A percentile compares a stretch with the other conserved stretches of the same genome.
Evolutionary conservation across 2,329 filamentous ascomycete species (phyloP).

Genomic region (Phoma herbarum): DNA sequence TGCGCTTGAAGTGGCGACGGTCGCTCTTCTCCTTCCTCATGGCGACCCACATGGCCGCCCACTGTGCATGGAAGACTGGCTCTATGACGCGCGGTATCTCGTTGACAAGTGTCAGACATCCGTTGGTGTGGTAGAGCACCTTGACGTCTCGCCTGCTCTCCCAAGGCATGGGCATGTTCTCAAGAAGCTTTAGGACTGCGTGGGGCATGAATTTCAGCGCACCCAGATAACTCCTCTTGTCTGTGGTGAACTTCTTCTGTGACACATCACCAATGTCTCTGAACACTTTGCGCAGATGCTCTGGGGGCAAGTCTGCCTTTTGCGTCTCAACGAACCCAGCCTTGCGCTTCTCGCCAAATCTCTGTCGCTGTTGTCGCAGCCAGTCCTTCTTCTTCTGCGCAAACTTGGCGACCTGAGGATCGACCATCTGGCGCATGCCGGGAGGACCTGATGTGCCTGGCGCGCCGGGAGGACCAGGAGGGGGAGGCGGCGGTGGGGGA

Average conservation of each 20-base stretch:
- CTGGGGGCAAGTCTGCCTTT: constrained; percentile 97
- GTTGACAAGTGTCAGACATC: constrained; percentile 95
- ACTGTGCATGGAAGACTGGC: constrained; percentile 96
- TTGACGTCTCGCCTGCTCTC: constrained; percentile 96
- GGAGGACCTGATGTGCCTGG: constrained; percentile 65
- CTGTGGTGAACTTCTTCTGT: constrained; percentile 98
- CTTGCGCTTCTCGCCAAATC: constrained; percentile 96
- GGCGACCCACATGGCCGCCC: constrained; percentile 99
- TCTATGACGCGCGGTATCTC: constrained; percentile 97
- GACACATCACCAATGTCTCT: constrained; percentile 99
- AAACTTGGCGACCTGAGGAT: constrained; percentile 91
- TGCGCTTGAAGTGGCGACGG: constrained; percentile 93
- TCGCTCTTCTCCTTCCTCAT: constrained; percentile 99
- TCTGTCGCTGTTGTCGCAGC: constrained; percentile 87
- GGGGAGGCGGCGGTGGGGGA: constrained; percentile 67
- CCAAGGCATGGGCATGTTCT: constrained; percentile 99
- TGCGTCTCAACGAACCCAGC: constrained; percentile 97
- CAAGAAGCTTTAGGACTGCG: constrained; percentile 92
- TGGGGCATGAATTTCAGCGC: constrained; percentile 99
- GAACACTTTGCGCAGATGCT: constrained; percentile 97
- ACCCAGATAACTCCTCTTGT: constrained; percentile 97
- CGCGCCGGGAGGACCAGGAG: constrained; percentile 59
- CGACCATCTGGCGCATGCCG: constrained; percentile 75
- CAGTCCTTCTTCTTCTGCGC: constrained; percentile 99
- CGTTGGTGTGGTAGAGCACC: constrained; percentile 97